Conservation (phyloP, 345 rosid species). For the Rhodamnia argentea region DNA sequence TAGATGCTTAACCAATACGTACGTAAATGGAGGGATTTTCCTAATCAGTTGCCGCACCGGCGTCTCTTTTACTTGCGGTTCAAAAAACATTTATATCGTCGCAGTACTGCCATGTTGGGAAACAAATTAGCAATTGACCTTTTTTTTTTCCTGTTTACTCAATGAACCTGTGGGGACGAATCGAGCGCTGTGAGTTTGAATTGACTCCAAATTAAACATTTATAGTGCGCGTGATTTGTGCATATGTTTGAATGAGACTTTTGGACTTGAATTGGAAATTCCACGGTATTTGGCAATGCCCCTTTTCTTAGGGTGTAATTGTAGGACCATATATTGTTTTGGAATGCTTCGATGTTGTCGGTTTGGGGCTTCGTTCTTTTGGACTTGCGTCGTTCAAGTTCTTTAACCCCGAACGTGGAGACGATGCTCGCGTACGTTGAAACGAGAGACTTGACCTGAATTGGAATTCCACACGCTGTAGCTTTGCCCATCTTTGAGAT, state of each 20-base stretch:
- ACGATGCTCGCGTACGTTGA: neutral
- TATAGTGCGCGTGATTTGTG: neutral
- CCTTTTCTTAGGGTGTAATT: neutral
- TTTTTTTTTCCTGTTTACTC: neutral
- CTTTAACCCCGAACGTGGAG: neutral
- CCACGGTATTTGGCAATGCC: neutral
- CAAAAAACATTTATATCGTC: neutral
- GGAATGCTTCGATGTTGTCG: neutral
- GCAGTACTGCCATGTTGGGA: neutral
- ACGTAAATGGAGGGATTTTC: neutral
- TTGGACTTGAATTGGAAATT: neutral
- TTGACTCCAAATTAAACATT: neutral
- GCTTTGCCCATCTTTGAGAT: neutral
- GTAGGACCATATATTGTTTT: neutral
- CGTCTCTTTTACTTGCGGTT: neutral
- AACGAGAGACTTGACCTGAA: neutral
- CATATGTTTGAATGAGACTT: neutral
- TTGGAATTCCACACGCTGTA: neutral
- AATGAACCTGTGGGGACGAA: neutral
- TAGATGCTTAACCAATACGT: neutral
- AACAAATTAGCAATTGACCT: neutral
- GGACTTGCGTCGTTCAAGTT: neutral
- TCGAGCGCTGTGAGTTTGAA: neutral
- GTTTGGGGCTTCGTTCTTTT: neutral
- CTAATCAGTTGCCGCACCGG: neutral